Evolutionary conservation across 495 filamentous ascomycete genomes (phyloP).

Genomic region (Trichoderma virens): DNA sequence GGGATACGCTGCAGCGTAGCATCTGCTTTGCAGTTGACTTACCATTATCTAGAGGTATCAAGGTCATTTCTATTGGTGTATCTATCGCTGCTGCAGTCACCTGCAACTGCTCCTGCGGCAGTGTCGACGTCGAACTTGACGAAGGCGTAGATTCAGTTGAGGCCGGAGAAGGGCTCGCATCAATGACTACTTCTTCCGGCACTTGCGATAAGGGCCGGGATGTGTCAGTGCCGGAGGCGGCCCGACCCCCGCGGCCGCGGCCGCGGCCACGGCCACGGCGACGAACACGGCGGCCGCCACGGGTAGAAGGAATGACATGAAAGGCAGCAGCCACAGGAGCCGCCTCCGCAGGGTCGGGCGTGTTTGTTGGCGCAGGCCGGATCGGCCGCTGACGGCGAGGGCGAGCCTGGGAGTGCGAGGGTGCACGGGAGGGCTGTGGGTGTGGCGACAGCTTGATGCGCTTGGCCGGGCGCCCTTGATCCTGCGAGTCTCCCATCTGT

Average conservation of each 20-base stretch:
- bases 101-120: neutral
- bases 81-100: neutral
- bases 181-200: neutral
- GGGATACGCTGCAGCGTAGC: neutral
- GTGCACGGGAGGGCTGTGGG: neutral
- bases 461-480: slow-evolving; percentile 3
- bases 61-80: neutral
- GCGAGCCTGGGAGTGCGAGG: neutral
- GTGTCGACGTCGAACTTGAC: neutral
- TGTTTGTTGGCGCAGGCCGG: neutral
- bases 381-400: neutral
- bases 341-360: neutral
- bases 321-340: neutral
- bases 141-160: neutral
- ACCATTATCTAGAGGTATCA: neutral
- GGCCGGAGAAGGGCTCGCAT: neutral
- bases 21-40: neutral
- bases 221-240: neutral
- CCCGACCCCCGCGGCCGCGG: neutral
- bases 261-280: neutral
- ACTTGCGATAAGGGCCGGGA: too few relatives aligned
- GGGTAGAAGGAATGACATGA: neutral
- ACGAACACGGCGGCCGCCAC: neutral
- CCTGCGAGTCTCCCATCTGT: neutral
- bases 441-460: slow-evolving; percentile 5